Percentiles rank a stretch among this genome's conserved stretches.
Evolutionary conservation across 1,139 yeast genomes (phyloP).

Genomic region (Geotrichum bryndzae): DNA sequence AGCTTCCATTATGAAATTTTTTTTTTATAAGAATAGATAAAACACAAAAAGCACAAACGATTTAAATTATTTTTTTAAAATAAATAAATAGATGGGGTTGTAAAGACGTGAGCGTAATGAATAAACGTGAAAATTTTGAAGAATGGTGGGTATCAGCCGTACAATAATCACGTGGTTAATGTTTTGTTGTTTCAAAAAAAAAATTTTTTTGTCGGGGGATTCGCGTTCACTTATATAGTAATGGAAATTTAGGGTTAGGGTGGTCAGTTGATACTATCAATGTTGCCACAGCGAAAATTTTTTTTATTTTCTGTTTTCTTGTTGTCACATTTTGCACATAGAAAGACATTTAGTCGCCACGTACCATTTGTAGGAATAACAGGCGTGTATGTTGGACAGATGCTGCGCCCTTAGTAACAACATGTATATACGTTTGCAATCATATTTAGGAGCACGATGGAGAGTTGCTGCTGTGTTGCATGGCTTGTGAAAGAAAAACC

Average conservation of each 20-base stretch:
- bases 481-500: too few species aligned
- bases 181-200: not conserved
- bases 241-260: not conserved
- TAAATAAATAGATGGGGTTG: not conserved
- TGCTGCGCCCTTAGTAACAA: too few species aligned
- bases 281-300: not conserved
- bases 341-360: not conserved
- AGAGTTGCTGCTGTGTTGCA: too few species aligned
- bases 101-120: not conserved
- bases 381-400: too few species aligned
- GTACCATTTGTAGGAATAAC: not conserved
- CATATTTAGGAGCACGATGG: too few species aligned
- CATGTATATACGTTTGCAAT: too few species aligned
- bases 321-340: not conserved
- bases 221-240: not conserved
- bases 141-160: not conserved
- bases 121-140: not conserved
- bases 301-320: not conserved
- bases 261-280: not conserved
- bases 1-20: conserved; percentile 12
- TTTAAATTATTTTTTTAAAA: not conserved
- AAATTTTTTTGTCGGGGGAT: not conserved
- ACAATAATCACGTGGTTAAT: not conserved
- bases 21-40: not conserved
- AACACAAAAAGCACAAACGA: not conserved